Evolutionary conservation across 1,284 basidiomycete genomes (phyloP), one percentile per base, ranked within the genome.

Genomic region (Ceratorhiza oryzae-sativae): DNA sequence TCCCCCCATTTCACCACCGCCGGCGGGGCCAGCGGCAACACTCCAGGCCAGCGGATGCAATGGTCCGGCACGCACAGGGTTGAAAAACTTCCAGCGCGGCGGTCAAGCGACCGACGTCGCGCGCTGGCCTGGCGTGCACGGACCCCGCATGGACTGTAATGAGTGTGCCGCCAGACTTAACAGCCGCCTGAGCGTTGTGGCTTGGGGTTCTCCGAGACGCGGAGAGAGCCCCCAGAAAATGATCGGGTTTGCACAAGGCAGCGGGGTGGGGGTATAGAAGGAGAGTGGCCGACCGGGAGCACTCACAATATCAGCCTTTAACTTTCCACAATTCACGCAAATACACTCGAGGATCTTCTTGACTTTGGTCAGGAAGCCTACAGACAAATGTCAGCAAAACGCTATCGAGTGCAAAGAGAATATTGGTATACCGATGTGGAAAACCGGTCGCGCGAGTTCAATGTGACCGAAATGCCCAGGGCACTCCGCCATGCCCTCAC

Each of bases 271-370:
- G 87, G 91, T 88, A 86, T 87, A 85, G 58, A 68, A 72, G 89
- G 91, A 90, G 90, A 89, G 88, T 89, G 86, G 86, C 84, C 83
- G 83, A 34, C 51, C 32, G 30, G 58, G 62, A 65, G 83, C 79
- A 94, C 94, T 92, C 88, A 96, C 94, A 86, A 89, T 89, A 83
- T 98, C 95, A 76, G 93, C 93, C 86, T 98, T 98, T 77, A 99
- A 86, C 83, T 94, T 97, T 79, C 97, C 97, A 82, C 97, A 99
- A 80, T 97, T 96, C 78, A 96, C 93, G 85, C 97, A 99, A 77
- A 99, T 94, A 83, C 92, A 94, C 86, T 99, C 97, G 83, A 98
- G 84, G 78, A 99, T 98, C 87, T 99, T 99, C 86, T 99, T 99
- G 81, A 98, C 95, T 88, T 98, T 99, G 81, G 94, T 88, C 78